Conservation (phyloP, 208 protist genomes). For the Trichomonas vaginalis region DNA sequence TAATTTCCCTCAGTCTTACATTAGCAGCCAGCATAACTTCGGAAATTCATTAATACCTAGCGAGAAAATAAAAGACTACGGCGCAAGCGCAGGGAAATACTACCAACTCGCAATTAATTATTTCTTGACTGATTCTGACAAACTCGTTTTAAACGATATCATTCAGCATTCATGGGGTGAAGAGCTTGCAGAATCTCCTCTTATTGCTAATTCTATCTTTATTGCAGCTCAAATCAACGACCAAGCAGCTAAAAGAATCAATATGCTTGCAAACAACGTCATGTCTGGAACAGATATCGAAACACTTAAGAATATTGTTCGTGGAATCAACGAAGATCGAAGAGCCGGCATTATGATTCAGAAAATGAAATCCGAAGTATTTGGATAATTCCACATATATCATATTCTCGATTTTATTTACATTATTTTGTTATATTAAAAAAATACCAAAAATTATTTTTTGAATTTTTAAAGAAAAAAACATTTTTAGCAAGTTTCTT, state of each 20-base stretch:
- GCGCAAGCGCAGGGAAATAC: not conserved
- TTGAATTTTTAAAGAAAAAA: no score
- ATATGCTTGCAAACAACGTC: no score
- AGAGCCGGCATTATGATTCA: not conserved
- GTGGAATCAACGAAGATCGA: not conserved
- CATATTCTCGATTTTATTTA: no score
- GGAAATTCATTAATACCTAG: not conserved
- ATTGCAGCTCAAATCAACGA: not conserved
- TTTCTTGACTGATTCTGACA: not conserved
- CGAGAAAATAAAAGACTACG: not conserved
- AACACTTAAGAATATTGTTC: not conserved
- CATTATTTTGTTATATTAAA: no score
- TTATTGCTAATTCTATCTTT: not conserved
- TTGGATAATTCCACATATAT: no score
- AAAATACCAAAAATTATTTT: no score
- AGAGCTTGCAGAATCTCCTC: not conserved
- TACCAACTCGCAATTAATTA: not conserved
- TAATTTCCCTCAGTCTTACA: no score
- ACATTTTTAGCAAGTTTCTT: no score
- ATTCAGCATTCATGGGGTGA: not conserved
- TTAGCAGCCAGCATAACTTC: not conserved
- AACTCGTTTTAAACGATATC: not conserved
- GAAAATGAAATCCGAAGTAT: not conserved
- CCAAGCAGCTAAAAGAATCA: not conserved
- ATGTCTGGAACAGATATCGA: not conserved